Percentiles rank a stretch among this genome's conserved stretches.
Conservation (phyloP, 2,329 filamentous ascomycete species). For the Pseudocercospora crystallina region DNA sequence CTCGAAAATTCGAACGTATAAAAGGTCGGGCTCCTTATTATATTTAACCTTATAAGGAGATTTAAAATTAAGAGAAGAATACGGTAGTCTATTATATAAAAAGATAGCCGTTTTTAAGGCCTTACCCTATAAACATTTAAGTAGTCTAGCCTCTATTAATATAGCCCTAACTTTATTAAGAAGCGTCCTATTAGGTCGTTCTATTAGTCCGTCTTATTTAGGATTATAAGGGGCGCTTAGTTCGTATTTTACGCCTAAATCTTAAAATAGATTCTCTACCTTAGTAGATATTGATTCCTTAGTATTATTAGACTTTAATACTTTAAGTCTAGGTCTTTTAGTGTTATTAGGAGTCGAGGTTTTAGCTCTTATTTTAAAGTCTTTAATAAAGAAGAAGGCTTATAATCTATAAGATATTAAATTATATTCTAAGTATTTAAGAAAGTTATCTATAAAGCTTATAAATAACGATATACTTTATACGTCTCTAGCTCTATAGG, state of each 20-base stretch:
- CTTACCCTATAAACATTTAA: background rate
- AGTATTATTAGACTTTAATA: conserved; percentile 12
- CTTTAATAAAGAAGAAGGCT: conserved; percentile 6
- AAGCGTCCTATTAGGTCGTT: conserved; percentile 7
- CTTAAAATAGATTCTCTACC: conserved; percentile 3
- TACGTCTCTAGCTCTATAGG: conserved; percentile 9
- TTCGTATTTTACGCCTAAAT: conserved; percentile 1
- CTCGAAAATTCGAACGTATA: background rate
- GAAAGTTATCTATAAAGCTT: conserved; percentile 13
- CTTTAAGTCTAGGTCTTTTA: conserved; percentile 9
- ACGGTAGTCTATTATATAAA: background rate
- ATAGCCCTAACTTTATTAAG: background rate
- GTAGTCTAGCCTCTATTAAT: background rate
- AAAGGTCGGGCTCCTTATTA: background rate
- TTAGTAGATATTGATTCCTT: conserved; percentile 7
- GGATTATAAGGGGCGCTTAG: conserved; percentile 1
- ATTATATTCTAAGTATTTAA: conserved; percentile 8
- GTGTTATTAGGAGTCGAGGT: conserved; percentile 3
- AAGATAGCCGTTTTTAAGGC: background rate
- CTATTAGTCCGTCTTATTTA: conserved; percentile 10
- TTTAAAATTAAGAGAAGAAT: background rate
- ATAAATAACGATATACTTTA: conserved; percentile 8
- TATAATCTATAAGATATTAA: conserved; percentile 6
- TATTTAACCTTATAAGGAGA: background rate
- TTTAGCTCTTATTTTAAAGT: conserved; percentile 6